Conservation (phyloP, 176 grass and related monocot genomes). For the Carex scoparia region DNA sequence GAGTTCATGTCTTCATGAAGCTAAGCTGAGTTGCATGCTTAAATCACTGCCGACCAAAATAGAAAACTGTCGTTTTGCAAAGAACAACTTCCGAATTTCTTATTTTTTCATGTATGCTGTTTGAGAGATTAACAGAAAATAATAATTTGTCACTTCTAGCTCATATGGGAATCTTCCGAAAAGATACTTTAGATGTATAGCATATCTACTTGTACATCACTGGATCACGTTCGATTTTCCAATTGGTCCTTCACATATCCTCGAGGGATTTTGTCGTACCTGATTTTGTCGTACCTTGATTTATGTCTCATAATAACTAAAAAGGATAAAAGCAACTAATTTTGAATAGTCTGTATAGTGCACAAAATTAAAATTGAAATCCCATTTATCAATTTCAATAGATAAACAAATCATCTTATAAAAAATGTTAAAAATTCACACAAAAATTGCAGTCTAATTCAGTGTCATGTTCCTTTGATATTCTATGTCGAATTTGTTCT, state of each 20-base stretch:
- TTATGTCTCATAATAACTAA: not conserved
- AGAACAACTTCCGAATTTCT: not conserved
- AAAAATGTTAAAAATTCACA: not conserved
- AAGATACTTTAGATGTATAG: not conserved
- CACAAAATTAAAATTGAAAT: not conserved
- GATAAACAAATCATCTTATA: not conserved
- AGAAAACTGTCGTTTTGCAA: constrained; percentile 15
- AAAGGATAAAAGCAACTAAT: not conserved
- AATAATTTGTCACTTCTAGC: constrained; percentile 8
- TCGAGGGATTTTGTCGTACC: not conserved
- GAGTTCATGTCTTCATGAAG: not conserved
- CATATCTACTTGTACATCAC: constrained; percentile 6
- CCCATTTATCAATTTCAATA: not conserved
- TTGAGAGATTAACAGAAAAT: not conserved
- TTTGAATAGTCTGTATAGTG: not conserved
- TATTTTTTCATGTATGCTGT: not conserved
- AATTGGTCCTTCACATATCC: not conserved
- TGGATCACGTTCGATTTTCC: not conserved
- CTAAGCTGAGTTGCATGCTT: not conserved
- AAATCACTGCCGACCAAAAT: constrained; percentile 2
- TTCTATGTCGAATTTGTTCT: not conserved
- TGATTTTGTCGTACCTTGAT: not conserved
- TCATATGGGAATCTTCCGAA: not conserved
- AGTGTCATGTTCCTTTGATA: not conserved
- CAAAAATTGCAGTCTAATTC: not conserved